Evolutionary conservation across 225 moss, liverwort and hornwort species (phyloP), one percentile per base, ranked within the genome.

Genomic region (Bryoerythrophyllum caledonicum): DNA sequence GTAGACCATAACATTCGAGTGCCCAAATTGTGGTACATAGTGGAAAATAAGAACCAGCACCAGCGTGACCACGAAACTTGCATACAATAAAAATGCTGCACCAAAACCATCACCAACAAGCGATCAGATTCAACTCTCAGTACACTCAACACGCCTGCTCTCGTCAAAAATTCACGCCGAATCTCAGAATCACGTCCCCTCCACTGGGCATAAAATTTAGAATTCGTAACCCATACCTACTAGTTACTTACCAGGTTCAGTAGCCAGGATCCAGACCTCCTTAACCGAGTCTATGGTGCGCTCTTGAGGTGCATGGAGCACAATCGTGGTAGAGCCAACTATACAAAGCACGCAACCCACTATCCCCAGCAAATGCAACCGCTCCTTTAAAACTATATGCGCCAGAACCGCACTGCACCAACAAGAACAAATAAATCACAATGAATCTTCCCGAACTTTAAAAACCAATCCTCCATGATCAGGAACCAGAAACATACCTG

Each of bases 1-100:
- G 83, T 97, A 94, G 77, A 97, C 94, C 94, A 97, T 86, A 49
- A 97, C 94, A 83, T 97, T 90, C 71, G 94, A 86, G 58, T 97
- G 90, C 52, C 97, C 97, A 82, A 85, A 86, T 57, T 84, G 91
- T 10, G 94, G 92, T 74, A 91, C 97, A 83, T 89, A 94, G 83
- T 94, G 94, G 78, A 94, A 93, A 68, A 94, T 94, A 20, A 97
- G 94, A 74, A 97, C 85, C 79, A 94, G 68, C 78, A 94, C 97
- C 86, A 94, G 90, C 49, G 90, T 86, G 60, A 81, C 90, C 67
- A 97, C 97, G 48, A 91, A 90, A 79, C 82, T 68, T 46, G 94
- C 89, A 61, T 93, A 94, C 32, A 97, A 52, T 59, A 97, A 72
- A 83, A 97, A 97, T 10, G 91, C 91, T 91, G 90, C 76, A 60